Evolutionary conservation across 73 alveolate genomes (phyloP).

Genomic region (Stentor roeselii): DNA sequence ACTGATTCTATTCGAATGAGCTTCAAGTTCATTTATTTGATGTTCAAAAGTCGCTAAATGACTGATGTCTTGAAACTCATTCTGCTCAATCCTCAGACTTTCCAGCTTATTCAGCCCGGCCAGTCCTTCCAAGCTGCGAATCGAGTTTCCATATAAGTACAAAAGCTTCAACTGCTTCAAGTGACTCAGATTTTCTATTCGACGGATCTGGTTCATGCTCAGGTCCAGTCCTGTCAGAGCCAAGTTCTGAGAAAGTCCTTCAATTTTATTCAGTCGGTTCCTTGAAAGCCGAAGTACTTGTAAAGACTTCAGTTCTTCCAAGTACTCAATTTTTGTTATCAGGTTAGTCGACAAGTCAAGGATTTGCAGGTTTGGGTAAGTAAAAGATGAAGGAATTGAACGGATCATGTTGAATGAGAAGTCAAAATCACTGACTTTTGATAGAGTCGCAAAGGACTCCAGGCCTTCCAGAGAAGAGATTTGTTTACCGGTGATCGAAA

Average conservation of each 20-base stretch:
- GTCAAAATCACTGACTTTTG: not conserved
- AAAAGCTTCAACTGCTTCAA: not conserved
- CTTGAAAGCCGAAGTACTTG: conserved; percentile 15
- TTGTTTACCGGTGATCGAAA: conserved; percentile 2
- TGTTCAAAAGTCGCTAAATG: not conserved
- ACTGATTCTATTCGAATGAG: not conserved
- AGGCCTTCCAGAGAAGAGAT: conserved; percentile 25
- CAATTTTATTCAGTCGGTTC: conserved; percentile 5
- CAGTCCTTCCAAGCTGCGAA: not conserved
- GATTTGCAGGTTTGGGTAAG: not conserved
- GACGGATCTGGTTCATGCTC: conserved; percentile 15
- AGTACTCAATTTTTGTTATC: not conserved
- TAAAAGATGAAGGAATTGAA: not conserved
- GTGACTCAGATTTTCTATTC: not conserved
- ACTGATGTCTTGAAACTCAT: not conserved
- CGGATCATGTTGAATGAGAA: conserved; percentile 23
- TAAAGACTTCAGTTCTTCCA: not conserved
- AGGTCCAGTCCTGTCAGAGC: not conserved
- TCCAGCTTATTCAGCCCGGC: not conserved
- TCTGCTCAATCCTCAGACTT: conserved; percentile 13
- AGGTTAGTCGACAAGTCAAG: conserved; percentile 14
- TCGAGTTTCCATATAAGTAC: conserved; percentile 8
- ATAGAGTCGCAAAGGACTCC: not conserved
- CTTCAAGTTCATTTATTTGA: not conserved
- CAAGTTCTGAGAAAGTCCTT: not conserved